Evolutionary conservation across 1,284 basidiomycete genomes (phyloP).

Genomic region (Ganoderma multipileum): DNA sequence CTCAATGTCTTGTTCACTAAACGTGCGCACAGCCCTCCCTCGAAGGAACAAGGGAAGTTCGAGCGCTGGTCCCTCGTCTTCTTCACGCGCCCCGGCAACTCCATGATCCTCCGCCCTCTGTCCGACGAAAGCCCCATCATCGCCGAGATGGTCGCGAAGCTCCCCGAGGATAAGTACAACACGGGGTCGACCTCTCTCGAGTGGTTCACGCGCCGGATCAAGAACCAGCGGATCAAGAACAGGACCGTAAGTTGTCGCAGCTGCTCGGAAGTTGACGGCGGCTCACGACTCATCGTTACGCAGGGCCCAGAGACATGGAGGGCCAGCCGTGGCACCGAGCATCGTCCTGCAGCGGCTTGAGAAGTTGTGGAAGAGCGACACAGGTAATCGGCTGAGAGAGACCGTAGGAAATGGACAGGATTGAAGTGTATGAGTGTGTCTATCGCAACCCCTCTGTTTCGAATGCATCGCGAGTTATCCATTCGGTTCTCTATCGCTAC

Average conservation of each 20-base stretch:
- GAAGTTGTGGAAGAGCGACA: not conserved
- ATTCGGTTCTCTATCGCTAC: not conserved
- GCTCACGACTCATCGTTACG: not conserved
- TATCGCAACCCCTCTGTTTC: not conserved
- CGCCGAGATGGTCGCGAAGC: slow-evolving; percentile 36
- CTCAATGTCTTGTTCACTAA: not conserved
- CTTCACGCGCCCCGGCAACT: slow-evolving; percentile 46
- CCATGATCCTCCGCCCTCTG: slow-evolving; percentile 36
- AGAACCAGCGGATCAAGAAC: slow-evolving; percentile 39
- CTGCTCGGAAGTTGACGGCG: not conserved
- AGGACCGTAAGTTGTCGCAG: slow-evolving; percentile 28
- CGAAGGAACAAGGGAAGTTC: slow-evolving; percentile 41
- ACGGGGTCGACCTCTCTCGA: slow-evolving; percentile 38
- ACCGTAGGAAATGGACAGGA: no score
- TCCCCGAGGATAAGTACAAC: slow-evolving; percentile 29
- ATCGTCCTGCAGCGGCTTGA: not conserved
- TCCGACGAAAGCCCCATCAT: slow-evolving; percentile 36
- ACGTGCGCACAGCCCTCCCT: slow-evolving; percentile 33
- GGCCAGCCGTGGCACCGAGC: not conserved
- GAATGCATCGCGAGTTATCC: not conserved
- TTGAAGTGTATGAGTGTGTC: no score
- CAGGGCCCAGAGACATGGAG: not conserved
- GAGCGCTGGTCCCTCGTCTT: slow-evolving; percentile 48
- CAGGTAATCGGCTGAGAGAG: no score
- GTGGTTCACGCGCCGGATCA: slow-evolving; percentile 42